phyloP scores from a whole-genome alignment of 768 basidiomycete genomes.

The Leccinum pellstonianum region DNA sequence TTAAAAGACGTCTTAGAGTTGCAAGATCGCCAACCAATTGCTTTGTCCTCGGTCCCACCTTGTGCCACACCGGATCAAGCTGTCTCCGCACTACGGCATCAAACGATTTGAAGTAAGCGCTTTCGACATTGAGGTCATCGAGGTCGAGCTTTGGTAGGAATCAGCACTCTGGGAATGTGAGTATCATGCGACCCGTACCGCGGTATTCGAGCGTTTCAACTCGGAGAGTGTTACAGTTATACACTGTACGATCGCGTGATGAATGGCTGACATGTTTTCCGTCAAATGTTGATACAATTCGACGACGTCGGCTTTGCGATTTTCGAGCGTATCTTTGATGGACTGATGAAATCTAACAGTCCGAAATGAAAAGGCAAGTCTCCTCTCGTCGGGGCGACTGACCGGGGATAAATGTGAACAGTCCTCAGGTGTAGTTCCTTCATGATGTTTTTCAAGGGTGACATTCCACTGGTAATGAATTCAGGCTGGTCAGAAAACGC shows the following conservation, averaged over 20 bases:
- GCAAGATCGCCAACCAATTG: constrained; percentile 88
- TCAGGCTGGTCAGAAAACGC: constrained; percentile 98
- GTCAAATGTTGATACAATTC: constrained; percentile 88
- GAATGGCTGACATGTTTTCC: constrained; percentile 85
- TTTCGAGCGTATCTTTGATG: constrained; percentile 78
- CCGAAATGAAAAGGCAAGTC: neutral
- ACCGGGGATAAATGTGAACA: constrained; percentile 93
- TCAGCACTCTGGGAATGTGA: neutral
- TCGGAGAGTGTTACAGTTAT: constrained; percentile 90
- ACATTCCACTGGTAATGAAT: constrained; percentile 88
- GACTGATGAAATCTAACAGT: constrained; percentile 79
- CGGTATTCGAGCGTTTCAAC: constrained; percentile 83
- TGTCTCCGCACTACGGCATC: constrained; percentile 85
- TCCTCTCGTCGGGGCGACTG: constrained; percentile 9
- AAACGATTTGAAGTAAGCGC: constrained; percentile 92
- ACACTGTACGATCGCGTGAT: constrained; percentile 88
- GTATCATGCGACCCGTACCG: constrained; percentile 36
- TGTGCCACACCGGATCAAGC: constrained; percentile 94
- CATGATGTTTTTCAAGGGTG: constrained; percentile 89
- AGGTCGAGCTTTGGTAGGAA: constrained; percentile 68
- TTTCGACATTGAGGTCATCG: constrained; percentile 90
- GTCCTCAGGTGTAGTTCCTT: constrained; percentile 86
- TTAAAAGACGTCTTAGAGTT: constrained; percentile 76
- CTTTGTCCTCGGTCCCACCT: constrained; percentile 89
- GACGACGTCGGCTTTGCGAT: constrained; percentile 85